Evolutionary conservation across 139 green algal genomes (phyloP).

Genomic region (Chlorella sp.): DNA sequence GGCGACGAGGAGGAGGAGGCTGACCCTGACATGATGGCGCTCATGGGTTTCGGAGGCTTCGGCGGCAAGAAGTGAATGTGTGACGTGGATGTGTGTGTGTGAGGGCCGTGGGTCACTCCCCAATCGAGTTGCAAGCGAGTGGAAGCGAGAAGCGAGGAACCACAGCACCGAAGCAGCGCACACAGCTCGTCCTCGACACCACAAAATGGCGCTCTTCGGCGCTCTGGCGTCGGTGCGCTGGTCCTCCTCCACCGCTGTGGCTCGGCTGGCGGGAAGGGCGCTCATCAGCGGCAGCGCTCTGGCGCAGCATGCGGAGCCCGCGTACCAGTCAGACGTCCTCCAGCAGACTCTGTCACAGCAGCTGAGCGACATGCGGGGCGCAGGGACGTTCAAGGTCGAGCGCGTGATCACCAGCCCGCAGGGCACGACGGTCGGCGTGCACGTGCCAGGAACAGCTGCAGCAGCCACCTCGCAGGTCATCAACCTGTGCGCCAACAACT

Average conservation of each 20-base stretch:
- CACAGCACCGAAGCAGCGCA: too few species aligned
- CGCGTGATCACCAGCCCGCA: not conserved
- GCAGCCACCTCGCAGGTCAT: not conserved
- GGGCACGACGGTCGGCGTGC: not conserved
- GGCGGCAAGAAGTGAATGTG: conserved; percentile 42
- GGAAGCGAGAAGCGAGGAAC: too few species aligned
- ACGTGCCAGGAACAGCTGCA: not conserved
- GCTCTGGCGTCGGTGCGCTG: too few species aligned
- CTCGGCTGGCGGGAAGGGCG: too few species aligned
- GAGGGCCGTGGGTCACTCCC: too few species aligned
- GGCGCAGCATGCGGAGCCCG: not conserved
- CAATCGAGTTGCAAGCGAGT: too few species aligned
- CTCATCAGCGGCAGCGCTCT: too few species aligned
- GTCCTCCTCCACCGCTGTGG: too few species aligned
- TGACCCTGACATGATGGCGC: conserved; percentile 80
- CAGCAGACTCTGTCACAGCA: not conserved
- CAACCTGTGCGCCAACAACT: not conserved
- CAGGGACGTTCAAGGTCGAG: not conserved
- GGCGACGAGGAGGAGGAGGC: conserved; percentile 47
- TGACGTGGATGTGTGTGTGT: too few species aligned
- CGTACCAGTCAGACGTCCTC: not conserved
- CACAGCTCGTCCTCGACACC: too few species aligned
- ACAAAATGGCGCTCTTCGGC: too few species aligned
- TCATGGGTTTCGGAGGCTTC: conserved; percentile 97
- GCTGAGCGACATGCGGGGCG: not conserved